Conservation (phyloP, 1,284 basidiomycete species). For the Moesziomyces globuligerus region DNA sequence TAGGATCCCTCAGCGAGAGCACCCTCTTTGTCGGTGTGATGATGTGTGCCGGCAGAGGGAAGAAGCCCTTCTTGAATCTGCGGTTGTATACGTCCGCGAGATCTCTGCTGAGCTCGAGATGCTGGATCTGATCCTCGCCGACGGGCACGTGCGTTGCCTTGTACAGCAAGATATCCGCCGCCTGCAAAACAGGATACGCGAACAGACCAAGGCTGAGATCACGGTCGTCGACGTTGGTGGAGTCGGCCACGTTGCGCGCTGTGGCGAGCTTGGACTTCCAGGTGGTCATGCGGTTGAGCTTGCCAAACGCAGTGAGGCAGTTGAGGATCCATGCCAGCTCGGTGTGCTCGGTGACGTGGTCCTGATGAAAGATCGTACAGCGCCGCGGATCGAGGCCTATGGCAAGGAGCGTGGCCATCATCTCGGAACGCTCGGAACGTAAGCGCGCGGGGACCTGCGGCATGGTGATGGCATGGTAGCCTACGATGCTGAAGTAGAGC, state of each 20-base stretch:
- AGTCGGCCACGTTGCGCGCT: conserved; percentile 74
- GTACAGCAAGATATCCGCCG: conserved; percentile 90
- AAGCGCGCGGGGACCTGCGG: conserved; percentile 52
- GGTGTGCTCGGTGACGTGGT: conserved; percentile 84
- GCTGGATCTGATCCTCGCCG: conserved; percentile 93
- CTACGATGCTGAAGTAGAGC: conserved; percentile 83
- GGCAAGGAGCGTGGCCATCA: conserved; percentile 84
- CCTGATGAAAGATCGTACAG: conserved; percentile 86
- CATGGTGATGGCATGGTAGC: conserved; percentile 70
- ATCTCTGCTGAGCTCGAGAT: conserved; percentile 86
- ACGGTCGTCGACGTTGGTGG: conserved; percentile 82
- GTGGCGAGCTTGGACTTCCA: conserved; percentile 90
- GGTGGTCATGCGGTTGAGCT: conserved; percentile 88
- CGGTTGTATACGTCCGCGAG: conserved; percentile 85
- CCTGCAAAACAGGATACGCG: conserved; percentile 91
- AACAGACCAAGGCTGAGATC: conserved; percentile 85
- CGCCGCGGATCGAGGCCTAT: conserved; percentile 83
- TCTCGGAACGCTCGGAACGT: conserved; percentile 72
- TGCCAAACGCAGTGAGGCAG: conserved; percentile 84
- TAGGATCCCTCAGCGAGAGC: conserved; percentile 84
- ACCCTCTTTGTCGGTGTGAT: conserved; percentile 76
- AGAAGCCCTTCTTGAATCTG: conserved; percentile 71
- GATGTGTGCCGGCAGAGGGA: conserved; percentile 79
- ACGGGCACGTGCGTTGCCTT: conserved; percentile 93
- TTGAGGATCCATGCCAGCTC: conserved; percentile 92